phyloP scores from a whole-genome alignment of 225 moss, liverwort and hornwort species.

The Physcomitrellopsis africana region DNA sequence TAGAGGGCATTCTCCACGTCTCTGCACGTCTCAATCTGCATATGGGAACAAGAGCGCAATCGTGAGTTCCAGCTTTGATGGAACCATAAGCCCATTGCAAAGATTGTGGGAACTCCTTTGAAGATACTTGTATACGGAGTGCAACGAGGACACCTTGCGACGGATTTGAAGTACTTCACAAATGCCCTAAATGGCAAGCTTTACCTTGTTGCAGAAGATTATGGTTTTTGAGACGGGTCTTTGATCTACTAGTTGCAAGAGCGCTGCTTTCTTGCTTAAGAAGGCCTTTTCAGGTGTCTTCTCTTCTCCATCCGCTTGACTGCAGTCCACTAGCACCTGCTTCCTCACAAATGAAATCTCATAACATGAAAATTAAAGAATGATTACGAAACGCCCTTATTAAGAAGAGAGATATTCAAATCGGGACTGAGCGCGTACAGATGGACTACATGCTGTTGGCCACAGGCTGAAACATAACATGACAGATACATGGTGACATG shows the following conservation, averaged over 20 bases:
- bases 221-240: conserved; percentile 92
- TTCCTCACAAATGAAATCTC: conserved; percentile 26
- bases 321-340: conserved; percentile 96
- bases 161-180: background rate
- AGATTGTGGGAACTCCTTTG: too few relatives aligned
- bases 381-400: background rate
- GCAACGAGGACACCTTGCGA: background rate
- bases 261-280: conserved; percentile 73
- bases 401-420: background rate
- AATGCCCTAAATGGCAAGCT: background rate
- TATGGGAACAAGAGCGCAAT: background rate
- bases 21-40: conserved; percentile 94
- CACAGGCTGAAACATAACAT: background rate
- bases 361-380: conserved; percentile 1
- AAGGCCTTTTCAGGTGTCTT: conserved; percentile 92
- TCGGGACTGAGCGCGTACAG: background rate
- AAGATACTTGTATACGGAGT: background rate
- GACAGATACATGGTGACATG: background rate
- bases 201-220: conserved; percentile 94
- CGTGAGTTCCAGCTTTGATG: conserved; percentile 18
- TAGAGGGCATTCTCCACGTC: conserved; percentile 90
- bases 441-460: background rate
- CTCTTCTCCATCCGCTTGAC: conserved; percentile 83
- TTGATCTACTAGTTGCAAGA: conserved; percentile 85
- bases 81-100: background rate